Evolutionary conservation across 2,329 filamentous ascomycete species (phyloP), one percentile per base, ranked within the genome.

Genomic region (Claviceps sorghi): DNA sequence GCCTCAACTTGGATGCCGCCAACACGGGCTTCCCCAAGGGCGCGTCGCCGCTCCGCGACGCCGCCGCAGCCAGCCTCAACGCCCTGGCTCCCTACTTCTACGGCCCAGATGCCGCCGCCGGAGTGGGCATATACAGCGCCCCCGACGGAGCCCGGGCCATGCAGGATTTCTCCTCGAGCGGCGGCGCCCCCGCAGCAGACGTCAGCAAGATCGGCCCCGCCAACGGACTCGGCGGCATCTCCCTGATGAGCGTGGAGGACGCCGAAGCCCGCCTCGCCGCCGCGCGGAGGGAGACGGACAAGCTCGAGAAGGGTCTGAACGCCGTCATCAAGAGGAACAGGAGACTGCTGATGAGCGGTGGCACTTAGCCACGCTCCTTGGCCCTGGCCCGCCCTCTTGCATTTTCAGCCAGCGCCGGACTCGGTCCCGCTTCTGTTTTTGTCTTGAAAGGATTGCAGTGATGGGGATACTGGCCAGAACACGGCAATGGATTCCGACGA

Each of bases 221-320:
- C 15, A 61, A 61, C 55, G 62, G 61, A 4, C 59, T 66, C 4
- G 63, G 64, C 38, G 73, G 70, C 53, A 76, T 79, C 56, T 74
- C 75, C 5, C 66, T 80, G 8, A 77, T 84, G 72, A 79, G 70
- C 48, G 72, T 83, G 2, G 76, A 82, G 56, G 83, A 85, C 54
- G 76, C 80, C 2, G 82, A 86, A 67, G 69, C 67, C 52, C 76
- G 76, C 46, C 68, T 79, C 44, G 59, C 63, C 22, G 64, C 72
- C 40, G 74, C 77, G 30, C 71, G 74, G 49, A 79, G 76, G 61
- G 81, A 84, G 63, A 76, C 77, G 7, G 80, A 83, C 57, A 76
- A 72, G 59, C 63, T 82, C 32, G 80, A 84, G 67, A 83, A 80
- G 69, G 76, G 69, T 45, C 64, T 84, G 52, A 78, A 78, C 61